Conservation (phyloP, 169 alveolate genomes). For the Plasmodium blacklocki region DNA sequence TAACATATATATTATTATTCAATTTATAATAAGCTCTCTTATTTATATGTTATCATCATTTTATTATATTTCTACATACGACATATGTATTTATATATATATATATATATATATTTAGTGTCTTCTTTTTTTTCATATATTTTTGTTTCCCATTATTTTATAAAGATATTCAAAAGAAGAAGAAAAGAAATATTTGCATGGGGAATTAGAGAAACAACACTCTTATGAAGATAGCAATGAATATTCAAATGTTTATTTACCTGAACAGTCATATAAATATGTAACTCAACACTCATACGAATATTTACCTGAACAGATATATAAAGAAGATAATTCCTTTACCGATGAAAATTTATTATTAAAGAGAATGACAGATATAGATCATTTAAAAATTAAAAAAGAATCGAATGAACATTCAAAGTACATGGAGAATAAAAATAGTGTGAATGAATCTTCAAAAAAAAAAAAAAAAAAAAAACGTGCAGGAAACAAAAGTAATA, state of each 20-base stretch:
- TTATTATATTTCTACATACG: too few relatives aligned
- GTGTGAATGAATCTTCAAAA: background rate
- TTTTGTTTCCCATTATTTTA: background rate
- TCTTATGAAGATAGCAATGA: too few relatives aligned
- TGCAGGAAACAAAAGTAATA: conserved; percentile 9
- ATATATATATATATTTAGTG: background rate
- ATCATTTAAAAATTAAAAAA: background rate
- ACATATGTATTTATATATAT: background rate
- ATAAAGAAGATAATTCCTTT: too few relatives aligned
- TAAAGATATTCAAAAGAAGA: conserved; percentile 16
- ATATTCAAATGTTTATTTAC: too few relatives aligned
- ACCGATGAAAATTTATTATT: too few relatives aligned
- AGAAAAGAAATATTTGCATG: conserved; percentile 35
- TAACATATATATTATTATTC: too few relatives aligned
- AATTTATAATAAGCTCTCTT: too few relatives aligned
- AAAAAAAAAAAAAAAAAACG: conserved; percentile 11
- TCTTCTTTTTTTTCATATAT: background rate
- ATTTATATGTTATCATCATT: too few relatives aligned
- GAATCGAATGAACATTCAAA: background rate
- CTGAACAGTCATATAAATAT: too few relatives aligned
- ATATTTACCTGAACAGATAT: too few relatives aligned
- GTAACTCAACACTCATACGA: too few relatives aligned
- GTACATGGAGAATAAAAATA: background rate
- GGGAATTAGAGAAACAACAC: conserved; percentile 5
- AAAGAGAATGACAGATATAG: conserved; percentile 6